Percentiles rank a stretch among this genome's conserved stretches.
phyloP scores from a whole-genome alignment of 106 monocot species.

The Dactylorhiza incarnata region DNA sequence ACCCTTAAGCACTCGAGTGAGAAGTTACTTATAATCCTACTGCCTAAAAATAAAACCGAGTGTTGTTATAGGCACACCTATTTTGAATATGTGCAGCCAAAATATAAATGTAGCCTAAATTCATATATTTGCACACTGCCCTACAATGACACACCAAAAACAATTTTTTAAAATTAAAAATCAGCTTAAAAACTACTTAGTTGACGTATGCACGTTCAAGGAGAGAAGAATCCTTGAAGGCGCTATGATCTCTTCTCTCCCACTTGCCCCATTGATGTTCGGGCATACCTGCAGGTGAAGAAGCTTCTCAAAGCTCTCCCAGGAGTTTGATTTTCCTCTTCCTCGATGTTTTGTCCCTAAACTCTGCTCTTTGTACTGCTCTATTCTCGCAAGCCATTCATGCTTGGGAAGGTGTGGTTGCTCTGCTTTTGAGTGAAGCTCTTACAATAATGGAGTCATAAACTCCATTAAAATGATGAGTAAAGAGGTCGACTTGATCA shows the following conservation, averaged over 20 bases:
- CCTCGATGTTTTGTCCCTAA: conserved; percentile 2
- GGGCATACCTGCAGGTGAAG: conserved; percentile 41
- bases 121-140: no score
- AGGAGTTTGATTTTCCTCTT: conserved; percentile 11
- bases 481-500: not conserved
- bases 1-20: no score
- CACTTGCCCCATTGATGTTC: not conserved
- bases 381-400: not conserved
- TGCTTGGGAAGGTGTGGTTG: not conserved
- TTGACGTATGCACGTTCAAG: no score
- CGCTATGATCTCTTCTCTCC: conserved; percentile 18
- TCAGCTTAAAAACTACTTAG: no score
- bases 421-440: not conserved
- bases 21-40: no score
- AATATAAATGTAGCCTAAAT: no score
- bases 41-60: no score
- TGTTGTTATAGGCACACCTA: no score
- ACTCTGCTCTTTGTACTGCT: conserved; percentile 12
- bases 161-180: no score
- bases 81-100: no score
- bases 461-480: not conserved
- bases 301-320: conserved; percentile 25
- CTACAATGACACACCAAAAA: no score
- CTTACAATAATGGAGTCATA: not conserved
- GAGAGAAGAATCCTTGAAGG: conserved; percentile 39